These are phyloP conservation scores for Barnettozyma botsteinii DNA, from an alignment of 805 yeast species.

Conservation along the genomic window DNA sequence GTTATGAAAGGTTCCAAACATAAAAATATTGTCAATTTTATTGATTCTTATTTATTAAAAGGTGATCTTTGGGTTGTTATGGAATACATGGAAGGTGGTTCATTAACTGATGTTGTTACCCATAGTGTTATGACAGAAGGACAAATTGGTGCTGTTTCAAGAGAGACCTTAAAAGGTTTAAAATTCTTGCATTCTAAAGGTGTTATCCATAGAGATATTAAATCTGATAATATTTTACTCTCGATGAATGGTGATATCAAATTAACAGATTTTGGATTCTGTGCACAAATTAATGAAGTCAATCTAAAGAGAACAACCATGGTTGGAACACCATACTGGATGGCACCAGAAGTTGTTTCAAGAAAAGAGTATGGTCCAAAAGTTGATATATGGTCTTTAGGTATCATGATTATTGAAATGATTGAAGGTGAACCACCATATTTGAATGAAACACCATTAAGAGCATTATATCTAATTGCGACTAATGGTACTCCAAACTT, in stretches of 20 bases:
- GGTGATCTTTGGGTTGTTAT: conserved; percentile 93
- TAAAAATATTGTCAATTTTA: conserved; percentile 87
- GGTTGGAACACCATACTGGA: conserved; percentile 99
- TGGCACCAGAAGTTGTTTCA: conserved; percentile 98
- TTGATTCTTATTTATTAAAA: conserved; percentile 73
- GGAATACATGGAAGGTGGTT: conserved; percentile 99
- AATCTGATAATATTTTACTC: conserved; percentile 85
- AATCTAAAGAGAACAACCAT: conserved; percentile 89
- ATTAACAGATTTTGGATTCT: conserved; percentile 92
- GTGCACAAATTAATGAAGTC: conserved; percentile 84
- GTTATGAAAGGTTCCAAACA: conserved; percentile 94
- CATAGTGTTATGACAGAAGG: conserved; percentile 85
- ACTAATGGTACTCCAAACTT: conserved; percentile 94
- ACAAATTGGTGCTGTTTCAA: conserved; percentile 91
- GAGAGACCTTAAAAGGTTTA: conserved; percentile 84
- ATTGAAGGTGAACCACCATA: conserved; percentile 99
- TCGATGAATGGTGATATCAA: conserved; percentile 85
- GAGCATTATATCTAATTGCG: conserved; percentile 90
- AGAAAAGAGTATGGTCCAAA: conserved; percentile 94
- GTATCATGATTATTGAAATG: conserved; percentile 98
- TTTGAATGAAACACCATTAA: conserved; percentile 88
- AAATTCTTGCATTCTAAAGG: conserved; percentile 86
- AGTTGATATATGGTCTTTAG: conserved; percentile 96
- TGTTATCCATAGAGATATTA: conserved; percentile 93
- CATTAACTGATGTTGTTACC: conserved; percentile 90